A percentile compares a stretch with the other conserved stretches of the same genome.
Evolutionary conservation across 208 protist genomes (phyloP).

Genomic region (Leishmania lainsoni): DNA sequence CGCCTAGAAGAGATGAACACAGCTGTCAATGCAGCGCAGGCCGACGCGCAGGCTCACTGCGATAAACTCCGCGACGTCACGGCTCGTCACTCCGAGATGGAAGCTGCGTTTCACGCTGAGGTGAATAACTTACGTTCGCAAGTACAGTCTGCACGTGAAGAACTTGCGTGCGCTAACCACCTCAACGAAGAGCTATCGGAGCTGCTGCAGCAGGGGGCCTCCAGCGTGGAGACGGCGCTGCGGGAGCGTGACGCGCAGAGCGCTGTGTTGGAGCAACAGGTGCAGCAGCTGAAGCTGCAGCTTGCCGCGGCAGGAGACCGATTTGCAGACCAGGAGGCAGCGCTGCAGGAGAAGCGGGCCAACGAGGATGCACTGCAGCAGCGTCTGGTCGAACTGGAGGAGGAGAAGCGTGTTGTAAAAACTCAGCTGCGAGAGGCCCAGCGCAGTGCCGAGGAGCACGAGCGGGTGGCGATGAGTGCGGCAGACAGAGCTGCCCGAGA

Average conservation of each 20-base stretch:
- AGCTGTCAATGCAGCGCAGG: conserved; percentile 36
- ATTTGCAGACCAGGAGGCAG: conserved; percentile 27
- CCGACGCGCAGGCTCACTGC: conserved; percentile 27
- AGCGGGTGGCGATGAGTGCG: conserved; percentile 21
- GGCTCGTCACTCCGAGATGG: conserved; percentile 6
- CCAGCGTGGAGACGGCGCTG: conserved; percentile 49
- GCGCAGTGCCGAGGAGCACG: conserved; percentile 23
- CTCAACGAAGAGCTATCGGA: conserved; percentile 50
- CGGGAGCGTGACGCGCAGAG: conserved; percentile 33
- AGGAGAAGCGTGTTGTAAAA: conserved; percentile 14
- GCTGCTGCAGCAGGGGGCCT: conserved; percentile 56
- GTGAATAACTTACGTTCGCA: conserved; percentile 19
- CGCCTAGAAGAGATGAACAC: conserved; percentile 35
- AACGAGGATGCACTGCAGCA: conserved; percentile 20
- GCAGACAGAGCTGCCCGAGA: conserved; percentile 38
- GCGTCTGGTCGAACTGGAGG: conserved; percentile 32
- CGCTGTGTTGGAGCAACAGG: conserved; percentile 26
- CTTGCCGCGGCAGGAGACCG: conserved; percentile 30
- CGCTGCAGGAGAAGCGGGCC: conserved; percentile 17
- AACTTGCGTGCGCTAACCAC: conserved; percentile 21
- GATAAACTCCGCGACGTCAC: conserved; percentile 18
- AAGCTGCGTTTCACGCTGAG: conserved; percentile 13
- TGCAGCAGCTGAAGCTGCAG: conserved; percentile 41
- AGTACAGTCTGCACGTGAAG: conserved; percentile 23
- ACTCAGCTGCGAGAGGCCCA: conserved; percentile 20